Evolutionary conservation across 1,284 basidiomycete genomes (phyloP).

Genomic region (Hemileccinum hortonii): DNA sequence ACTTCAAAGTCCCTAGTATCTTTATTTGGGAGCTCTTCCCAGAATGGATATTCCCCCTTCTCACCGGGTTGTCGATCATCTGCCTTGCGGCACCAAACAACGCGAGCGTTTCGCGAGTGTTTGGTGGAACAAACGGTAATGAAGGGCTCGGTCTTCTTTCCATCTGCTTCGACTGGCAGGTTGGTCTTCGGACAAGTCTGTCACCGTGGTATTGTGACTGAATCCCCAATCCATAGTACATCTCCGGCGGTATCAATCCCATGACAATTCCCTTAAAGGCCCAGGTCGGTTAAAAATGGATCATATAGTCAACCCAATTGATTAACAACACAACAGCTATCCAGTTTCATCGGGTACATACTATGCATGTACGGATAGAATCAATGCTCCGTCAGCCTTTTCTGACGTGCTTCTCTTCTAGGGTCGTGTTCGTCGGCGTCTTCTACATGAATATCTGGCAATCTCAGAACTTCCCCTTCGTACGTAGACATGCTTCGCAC

Average conservation of each 20-base stretch:
- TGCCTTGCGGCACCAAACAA: too few species aligned
- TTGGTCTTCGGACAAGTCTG: constrained; percentile 7
- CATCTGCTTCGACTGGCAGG: constrained; percentile 58
- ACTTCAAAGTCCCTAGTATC: constrained; percentile 30
- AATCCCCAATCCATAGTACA: constrained; percentile 36
- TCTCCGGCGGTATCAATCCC: constrained; percentile 42
- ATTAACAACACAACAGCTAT: constrained; percentile 30
- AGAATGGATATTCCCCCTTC: too few species aligned
- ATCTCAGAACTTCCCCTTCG: constrained; percentile 50
- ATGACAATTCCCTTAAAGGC: constrained; percentile 46
- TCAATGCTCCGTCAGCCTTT: not conserved
- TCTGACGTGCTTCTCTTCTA: constrained; percentile 19
- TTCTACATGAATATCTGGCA: constrained; percentile 51
- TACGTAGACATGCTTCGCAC: constrained; percentile 11
- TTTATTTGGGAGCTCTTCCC: constrained; percentile 53
- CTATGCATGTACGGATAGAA: constrained; percentile 43
- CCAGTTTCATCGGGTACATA: constrained; percentile 43
- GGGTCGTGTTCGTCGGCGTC: constrained; percentile 42
- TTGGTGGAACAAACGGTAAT: too few species aligned
- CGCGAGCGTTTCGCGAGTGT: too few species aligned
- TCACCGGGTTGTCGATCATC: too few species aligned
- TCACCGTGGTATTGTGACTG: not conserved
- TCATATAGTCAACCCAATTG: too few species aligned
- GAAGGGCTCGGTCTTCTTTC: constrained; percentile 27
- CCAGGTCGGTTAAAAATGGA: constrained; percentile 25